phyloP scores from a whole-genome alignment of 2,329 filamentous ascomycete genomes.

The Cryphonectria radicalis region DNA sequence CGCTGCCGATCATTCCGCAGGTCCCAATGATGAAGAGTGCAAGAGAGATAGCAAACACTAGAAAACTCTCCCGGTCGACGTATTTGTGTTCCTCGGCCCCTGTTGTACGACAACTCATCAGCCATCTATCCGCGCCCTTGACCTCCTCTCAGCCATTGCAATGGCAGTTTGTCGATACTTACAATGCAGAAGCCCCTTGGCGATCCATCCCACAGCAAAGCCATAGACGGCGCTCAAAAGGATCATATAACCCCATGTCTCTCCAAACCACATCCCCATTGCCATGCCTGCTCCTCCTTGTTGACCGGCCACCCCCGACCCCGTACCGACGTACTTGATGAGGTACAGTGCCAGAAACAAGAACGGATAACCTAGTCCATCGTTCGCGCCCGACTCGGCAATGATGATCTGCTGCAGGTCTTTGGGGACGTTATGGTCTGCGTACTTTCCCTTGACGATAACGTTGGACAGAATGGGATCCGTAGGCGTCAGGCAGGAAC shows the following conservation, averaged over 20 bases:
- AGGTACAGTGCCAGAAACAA: constrained; percentile 83
- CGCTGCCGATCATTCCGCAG: constrained; percentile 83
- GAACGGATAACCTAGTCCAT: constrained; percentile 88
- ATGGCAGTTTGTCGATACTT: background rate
- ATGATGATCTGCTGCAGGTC: constrained; percentile 80
- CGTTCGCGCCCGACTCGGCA: constrained; percentile 85
- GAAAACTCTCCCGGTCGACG: constrained; percentile 84
- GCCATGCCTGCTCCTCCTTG: constrained; percentile 66
- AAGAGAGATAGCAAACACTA: constrained; percentile 83
- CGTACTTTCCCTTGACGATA: constrained; percentile 92
- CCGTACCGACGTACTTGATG: constrained; percentile 72
- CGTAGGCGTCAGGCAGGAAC: constrained; percentile 88
- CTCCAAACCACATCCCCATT: constrained; percentile 80
- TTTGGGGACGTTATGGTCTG: constrained; percentile 85
- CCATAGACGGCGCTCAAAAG: constrained; percentile 80
- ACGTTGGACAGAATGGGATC: constrained; percentile 87
- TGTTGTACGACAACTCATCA: constrained; percentile 7
- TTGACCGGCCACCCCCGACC: constrained; percentile 50
- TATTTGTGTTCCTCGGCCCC: constrained; percentile 76
- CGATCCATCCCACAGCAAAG: constrained; percentile 75
- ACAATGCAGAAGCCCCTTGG: constrained; percentile 80
- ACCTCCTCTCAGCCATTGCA: too few species aligned
- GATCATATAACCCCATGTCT: constrained; percentile 85
- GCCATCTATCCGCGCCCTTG: background rate
- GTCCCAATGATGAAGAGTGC: constrained; percentile 88